These are phyloP conservation scores for Talaromyces wortmannii DNA, from an alignment of 495 filamentous ascomycete genomes.

Conservation along the genomic window DNA sequence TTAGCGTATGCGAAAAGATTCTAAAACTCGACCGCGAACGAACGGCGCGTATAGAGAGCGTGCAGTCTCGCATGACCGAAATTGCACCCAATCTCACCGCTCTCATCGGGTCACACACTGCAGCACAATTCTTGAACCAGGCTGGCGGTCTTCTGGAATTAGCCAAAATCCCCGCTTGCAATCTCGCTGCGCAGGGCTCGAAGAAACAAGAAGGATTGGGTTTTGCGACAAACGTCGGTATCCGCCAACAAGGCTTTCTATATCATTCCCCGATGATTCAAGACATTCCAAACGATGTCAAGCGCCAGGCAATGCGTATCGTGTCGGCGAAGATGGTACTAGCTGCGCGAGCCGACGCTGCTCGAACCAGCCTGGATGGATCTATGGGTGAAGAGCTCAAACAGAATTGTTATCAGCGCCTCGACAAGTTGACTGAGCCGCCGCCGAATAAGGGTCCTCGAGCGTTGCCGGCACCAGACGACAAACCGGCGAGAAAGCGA, in stretches of 20 bases:
- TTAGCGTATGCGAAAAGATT: constrained; percentile 80
- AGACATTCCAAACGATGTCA: constrained; percentile 75
- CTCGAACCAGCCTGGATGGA: constrained; percentile 77
- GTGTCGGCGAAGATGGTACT: constrained; percentile 90
- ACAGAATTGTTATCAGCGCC: constrained; percentile 71
- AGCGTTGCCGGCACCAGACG: constrained; percentile 88
- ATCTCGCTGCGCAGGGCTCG: constrained; percentile 80
- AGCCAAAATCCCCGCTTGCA: constrained; percentile 88
- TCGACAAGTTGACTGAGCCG: constrained; percentile 95
- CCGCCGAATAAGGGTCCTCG: constrained; percentile 82
- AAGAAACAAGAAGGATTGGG: constrained; percentile 78
- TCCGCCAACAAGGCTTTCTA: constrained; percentile 88
- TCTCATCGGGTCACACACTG: constrained; percentile 88
- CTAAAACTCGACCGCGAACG: constrained; percentile 83
- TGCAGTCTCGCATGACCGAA: constrained; percentile 94
- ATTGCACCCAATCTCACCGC: constrained; percentile 95
- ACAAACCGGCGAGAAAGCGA: constrained; percentile 90
- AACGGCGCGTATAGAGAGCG: constrained; percentile 81
- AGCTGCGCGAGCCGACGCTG: constrained; percentile 79
- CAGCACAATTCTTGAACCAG: constrained; percentile 92
- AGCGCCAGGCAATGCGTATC: constrained; percentile 92
- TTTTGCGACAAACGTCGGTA: constrained; percentile 88
- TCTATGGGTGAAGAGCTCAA: constrained; percentile 79
- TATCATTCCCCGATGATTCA: constrained; percentile 86
- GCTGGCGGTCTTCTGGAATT: constrained; percentile 83